Base-by-base conservation (phyloP, 2,329 filamentous ascomycete species). In the Colletotrichum lupini region DNA sequence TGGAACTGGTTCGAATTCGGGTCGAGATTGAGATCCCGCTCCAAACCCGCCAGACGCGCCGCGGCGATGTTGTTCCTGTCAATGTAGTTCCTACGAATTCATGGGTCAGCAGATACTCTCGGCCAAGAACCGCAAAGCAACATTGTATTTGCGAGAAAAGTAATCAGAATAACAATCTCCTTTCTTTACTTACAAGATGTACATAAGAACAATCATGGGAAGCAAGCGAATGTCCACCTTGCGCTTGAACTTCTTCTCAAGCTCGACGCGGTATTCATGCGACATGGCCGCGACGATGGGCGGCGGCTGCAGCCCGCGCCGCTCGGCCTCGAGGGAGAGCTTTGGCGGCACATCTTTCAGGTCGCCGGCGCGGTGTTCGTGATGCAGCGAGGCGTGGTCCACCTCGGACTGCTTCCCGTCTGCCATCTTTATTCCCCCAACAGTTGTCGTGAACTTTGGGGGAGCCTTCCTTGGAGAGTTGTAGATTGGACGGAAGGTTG, bases 151-250 rank as follows among this genome's bases (percentile, higher is more conserved):
- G 42, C 1, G n/a, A 46, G 5, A n/a, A 24, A 32, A 26, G 14
- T 14, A 8, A 8, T 2, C 0, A 30, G 28, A 30, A 2, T 2
- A 30, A 30, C 28, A 30, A 8, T 30, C 1, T 30, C 28, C 28
- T 2, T 30, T 30, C 1, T 30, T 30, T 8, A 28, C 64, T 42
- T 22, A 72, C 69, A 92, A 81, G 0, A 92, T 81, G 75, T 91
- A 74, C 37, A 72, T 73, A 77, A 85, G 28, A 81, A 92, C 84
- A 91, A 94, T 74, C 88, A 80, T 82, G 5, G 87, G 87, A 16
- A 83, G 67, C 30, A 83, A 67, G 32, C 75, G 79, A 32, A 87
- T 75, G 8, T 86, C 81, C 76, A 88, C 82, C 77, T 82, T 82
- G 26, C 81, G 79, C 19, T 82, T 76, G 3, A 83, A 78, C 60